Conservation (phyloP, 164 flowering plant genomes). For the Pachysandra terminalis region DNA sequence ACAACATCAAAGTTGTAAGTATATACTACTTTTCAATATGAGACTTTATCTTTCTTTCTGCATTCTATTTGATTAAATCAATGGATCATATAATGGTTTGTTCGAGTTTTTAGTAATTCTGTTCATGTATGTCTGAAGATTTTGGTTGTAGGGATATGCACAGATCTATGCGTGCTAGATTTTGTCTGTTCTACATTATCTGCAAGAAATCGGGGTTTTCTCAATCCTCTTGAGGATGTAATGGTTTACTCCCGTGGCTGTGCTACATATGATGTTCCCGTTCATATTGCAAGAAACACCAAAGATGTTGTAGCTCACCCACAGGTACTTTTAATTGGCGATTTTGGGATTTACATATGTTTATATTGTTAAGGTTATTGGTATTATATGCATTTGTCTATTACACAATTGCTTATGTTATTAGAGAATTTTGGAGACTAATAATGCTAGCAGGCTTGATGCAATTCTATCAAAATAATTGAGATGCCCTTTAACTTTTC, state of each 20-base stretch:
- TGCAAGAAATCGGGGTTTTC: constrained; percentile 71
- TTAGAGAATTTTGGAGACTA: too few species aligned
- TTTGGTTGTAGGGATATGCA: constrained; percentile 90
- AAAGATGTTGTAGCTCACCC: constrained; percentile 72
- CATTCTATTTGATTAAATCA: neutral
- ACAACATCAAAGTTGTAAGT: constrained; percentile 68
- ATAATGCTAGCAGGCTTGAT: too few species aligned
- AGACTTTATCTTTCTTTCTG: neutral
- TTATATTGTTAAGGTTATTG: neutral
- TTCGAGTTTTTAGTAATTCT: constrained; percentile 6
- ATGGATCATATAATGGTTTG: neutral
- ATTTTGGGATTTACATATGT: neutral
- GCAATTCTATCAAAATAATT: too few species aligned
- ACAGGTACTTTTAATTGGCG: constrained; percentile 47
- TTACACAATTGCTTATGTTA: too few species aligned
- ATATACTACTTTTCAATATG: neutral
- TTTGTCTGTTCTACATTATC: constrained; percentile 74
- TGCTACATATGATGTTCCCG: constrained; percentile 82
- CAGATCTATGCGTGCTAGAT: constrained; percentile 88
- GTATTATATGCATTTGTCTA: neutral
- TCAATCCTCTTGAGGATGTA: constrained; percentile 72
- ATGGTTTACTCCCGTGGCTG: constrained; percentile 75
- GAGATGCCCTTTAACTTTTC: too few species aligned
- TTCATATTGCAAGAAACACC: constrained; percentile 46
- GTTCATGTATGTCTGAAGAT: constrained; percentile 39